phyloP scores from a whole-genome alignment of 176 grass and related monocot genomes.

The Zoysia pacifica region DNA sequence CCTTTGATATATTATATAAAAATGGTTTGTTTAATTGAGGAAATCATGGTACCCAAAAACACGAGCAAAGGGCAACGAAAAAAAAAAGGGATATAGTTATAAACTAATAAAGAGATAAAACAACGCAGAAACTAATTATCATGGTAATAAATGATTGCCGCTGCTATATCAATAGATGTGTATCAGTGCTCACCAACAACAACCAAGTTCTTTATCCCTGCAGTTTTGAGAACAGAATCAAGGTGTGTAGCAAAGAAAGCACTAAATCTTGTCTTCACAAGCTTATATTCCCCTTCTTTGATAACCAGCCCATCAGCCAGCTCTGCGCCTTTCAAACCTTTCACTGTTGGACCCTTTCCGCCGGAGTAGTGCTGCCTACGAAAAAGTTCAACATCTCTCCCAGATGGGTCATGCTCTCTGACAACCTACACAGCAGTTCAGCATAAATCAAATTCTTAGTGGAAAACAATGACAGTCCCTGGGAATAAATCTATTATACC shows the following conservation, averaged over 20 bases:
- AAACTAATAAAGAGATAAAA: not conserved
- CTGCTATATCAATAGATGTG: not conserved
- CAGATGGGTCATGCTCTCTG: constrained; percentile 85
- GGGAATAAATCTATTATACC: not conserved
- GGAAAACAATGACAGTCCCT: not conserved
- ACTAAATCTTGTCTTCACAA: constrained; percentile 96
- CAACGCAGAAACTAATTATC: not conserved
- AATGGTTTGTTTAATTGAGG: not conserved
- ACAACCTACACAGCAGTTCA: constrained; percentile 66
- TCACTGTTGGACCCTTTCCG: constrained; percentile 72
- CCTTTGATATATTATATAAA: not conserved
- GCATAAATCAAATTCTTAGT: not conserved
- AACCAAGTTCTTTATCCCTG: constrained; percentile 77
- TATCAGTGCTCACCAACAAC: constrained; percentile 68
- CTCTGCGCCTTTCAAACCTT: constrained; percentile 74
- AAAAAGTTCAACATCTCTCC: constrained; percentile 86
- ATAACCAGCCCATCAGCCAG: constrained; percentile 78
- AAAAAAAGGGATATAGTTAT: not conserved
- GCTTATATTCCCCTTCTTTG: constrained; percentile 82
- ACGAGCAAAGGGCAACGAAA: not conserved
- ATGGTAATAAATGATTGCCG: not conserved
- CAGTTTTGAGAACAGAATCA: constrained; percentile 73
- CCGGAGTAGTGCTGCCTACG: constrained; percentile 67
- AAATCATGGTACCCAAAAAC: not conserved
- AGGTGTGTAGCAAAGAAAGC: constrained; percentile 84